Evolutionary conservation across 2,329 filamentous ascomycete genomes (phyloP).

Genomic region (Phaeosphaeriaceae sp.): DNA sequence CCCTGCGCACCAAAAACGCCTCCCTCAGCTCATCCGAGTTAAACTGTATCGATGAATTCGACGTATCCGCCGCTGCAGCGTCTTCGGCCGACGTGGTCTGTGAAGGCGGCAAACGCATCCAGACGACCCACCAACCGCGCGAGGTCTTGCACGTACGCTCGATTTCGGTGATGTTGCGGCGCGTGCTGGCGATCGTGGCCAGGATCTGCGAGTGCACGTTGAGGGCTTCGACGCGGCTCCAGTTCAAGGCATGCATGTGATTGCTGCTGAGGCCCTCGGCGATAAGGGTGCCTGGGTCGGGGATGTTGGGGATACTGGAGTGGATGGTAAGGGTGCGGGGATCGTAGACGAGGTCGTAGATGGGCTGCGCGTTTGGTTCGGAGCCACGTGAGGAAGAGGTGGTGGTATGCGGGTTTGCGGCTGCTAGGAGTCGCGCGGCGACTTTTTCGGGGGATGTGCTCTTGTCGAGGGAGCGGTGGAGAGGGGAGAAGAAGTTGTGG

Average conservation of each 20-base stretch:
- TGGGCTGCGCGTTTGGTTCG: constrained; percentile 49
- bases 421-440: constrained; percentile 50
- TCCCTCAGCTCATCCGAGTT: constrained; percentile 45
- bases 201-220: constrained; percentile 68
- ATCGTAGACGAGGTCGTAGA: constrained; percentile 69
- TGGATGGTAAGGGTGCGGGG: constrained; percentile 64
- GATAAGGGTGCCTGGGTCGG: constrained; percentile 56
- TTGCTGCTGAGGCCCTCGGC: constrained; percentile 46
- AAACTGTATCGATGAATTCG: constrained; percentile 24
- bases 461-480: constrained; percentile 54
- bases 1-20: constrained; percentile 52
- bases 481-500: constrained; percentile 59
- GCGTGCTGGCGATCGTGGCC: constrained; percentile 62
- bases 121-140: constrained; percentile 72
- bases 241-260: constrained; percentile 29
- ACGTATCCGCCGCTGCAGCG: constrained; percentile 4
- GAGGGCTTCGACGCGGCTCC: constrained; percentile 65
- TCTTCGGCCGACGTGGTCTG: constrained; percentile 13
- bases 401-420: constrained; percentile 45
- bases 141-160: constrained; percentile 69
- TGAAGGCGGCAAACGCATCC: constrained; percentile 61
- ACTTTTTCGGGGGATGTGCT: constrained; percentile 52
- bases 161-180: constrained; percentile 53
- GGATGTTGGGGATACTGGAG: constrained; percentile 70
- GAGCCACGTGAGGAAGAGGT: constrained; percentile 40